A percentile compares a stretch with the other conserved stretches of the same genome.
Conservation (phyloP, 495 filamentous ascomycete genomes). For the Cetradonia linearis region DNA sequence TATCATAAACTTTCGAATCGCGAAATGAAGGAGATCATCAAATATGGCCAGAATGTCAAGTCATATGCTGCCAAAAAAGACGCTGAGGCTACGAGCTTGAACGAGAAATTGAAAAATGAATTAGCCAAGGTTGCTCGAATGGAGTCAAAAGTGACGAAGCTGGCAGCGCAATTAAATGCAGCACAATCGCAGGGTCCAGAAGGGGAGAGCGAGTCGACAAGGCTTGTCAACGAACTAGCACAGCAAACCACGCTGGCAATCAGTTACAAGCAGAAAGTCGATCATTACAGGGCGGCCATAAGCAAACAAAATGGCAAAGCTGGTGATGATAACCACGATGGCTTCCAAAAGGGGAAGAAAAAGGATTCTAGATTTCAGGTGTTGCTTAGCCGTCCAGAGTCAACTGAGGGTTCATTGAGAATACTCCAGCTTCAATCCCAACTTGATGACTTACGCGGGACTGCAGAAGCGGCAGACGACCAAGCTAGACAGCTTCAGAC, state of each 20-base stretch:
- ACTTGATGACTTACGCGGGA: slow-evolving; percentile 42
- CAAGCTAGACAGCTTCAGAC: slow-evolving; percentile 52
- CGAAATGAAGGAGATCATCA: slow-evolving; percentile 68
- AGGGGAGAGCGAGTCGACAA: slow-evolving; percentile 38
- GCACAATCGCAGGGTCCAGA: slow-evolving; percentile 14
- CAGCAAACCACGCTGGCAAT: slow-evolving; percentile 58
- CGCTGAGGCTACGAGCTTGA: slow-evolving; percentile 59
- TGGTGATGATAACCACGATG: slow-evolving; percentile 34
- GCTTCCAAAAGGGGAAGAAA: slow-evolving; percentile 17
- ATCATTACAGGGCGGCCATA: slow-evolving; percentile 42
- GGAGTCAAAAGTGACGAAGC: slow-evolving; percentile 48
- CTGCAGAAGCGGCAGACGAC: slow-evolving; percentile 54
- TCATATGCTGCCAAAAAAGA: slow-evolving; percentile 88
- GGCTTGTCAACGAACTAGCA: slow-evolving; percentile 48
- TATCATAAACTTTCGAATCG: slow-evolving; percentile 70
- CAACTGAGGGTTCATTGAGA: not conserved
- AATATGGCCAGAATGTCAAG: slow-evolving; percentile 74
- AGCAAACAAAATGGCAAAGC: slow-evolving; percentile 39
- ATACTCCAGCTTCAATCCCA: slow-evolving; percentile 13
- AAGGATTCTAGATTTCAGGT: too few relatives aligned
- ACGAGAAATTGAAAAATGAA: slow-evolving; percentile 59
- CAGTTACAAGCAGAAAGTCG: slow-evolving; percentile 58
- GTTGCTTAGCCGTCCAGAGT: not conserved
- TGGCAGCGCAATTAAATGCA: slow-evolving; percentile 44
- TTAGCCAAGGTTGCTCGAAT: slow-evolving; percentile 43